phyloP scores from a whole-genome alignment of 2,329 filamentous ascomycete genomes.

The Grosmannia serpens region DNA sequence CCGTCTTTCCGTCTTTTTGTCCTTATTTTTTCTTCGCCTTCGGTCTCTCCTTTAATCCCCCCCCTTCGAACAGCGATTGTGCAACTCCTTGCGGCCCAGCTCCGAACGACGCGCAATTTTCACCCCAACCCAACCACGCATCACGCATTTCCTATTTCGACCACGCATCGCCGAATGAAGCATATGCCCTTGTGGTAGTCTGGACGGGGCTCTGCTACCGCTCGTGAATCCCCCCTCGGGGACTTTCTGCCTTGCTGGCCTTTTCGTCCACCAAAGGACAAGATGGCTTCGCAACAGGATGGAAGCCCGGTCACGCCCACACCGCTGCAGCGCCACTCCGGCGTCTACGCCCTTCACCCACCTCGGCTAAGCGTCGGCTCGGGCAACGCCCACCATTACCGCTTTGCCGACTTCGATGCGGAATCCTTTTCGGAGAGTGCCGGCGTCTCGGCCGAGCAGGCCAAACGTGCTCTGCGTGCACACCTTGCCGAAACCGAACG shows the following conservation, averaged over 20 bases:
- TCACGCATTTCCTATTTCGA: neutral
- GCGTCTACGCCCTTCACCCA: conserved; percentile 9
- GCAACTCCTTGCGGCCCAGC: neutral
- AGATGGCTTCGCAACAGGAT: conserved; percentile 11
- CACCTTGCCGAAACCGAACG: conserved; percentile 89
- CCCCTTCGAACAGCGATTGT: neutral
- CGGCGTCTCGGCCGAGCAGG: conserved; percentile 69
- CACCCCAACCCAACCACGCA: neutral
- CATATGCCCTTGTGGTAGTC: conserved; percentile 2
- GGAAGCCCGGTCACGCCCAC: conserved; percentile 13
- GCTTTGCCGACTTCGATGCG: conserved; percentile 69
- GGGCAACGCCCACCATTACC: conserved; percentile 49
- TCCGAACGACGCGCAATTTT: neutral
- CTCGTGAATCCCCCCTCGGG: neutral
- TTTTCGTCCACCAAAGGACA: neutral
- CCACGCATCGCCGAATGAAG: neutral
- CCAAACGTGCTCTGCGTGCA: conserved; percentile 78
- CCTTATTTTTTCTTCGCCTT: neutral
- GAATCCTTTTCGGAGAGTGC: conserved; percentile 69
- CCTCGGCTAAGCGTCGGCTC: conserved; percentile 12
- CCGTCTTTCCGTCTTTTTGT: no score
- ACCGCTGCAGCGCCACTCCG: conserved; percentile 8
- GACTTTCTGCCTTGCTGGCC: conserved; percentile 2
- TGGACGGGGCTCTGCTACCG: neutral
- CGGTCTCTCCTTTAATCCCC: neutral